Evolutionary conservation across 2,329 filamentous ascomycete genomes (phyloP).

Genomic region (Davidsoniella neocaledoniae): DNA sequence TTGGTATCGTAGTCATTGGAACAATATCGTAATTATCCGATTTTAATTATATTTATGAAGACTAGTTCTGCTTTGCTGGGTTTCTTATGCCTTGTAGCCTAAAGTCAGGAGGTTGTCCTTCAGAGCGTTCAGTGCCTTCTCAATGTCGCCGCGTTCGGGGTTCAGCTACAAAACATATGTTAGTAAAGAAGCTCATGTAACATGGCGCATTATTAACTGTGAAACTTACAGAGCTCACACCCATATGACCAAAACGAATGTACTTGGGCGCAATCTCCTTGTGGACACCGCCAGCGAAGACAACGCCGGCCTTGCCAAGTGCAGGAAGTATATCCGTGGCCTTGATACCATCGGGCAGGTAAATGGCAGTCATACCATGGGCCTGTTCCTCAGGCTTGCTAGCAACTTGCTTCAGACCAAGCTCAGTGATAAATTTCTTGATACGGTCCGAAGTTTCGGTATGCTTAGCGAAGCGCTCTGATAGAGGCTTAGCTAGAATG

Average conservation of each 20-base stretch:
- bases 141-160: slow-evolving; percentile 61
- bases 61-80: no score
- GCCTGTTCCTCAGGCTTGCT: slow-evolving; percentile 77
- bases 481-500: slow-evolving; percentile 64
- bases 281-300: slow-evolving; percentile 91
- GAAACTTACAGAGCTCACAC: slow-evolving; percentile 59
- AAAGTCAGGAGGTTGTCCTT: slow-evolving; percentile 59
- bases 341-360: slow-evolving; percentile 69
- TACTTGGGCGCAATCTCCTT: slow-evolving; percentile 91
- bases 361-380: slow-evolving; percentile 96
- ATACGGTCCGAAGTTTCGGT: slow-evolving; percentile 63
- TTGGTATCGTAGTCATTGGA: no score
- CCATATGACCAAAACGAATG: slow-evolving; percentile 95
- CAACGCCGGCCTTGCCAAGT: slow-evolving; percentile 69
- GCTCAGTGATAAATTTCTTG: slow-evolving; percentile 63
- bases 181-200: slow-evolving; percentile 15
- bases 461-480: slow-evolving; percentile 72
- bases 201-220: neutral
- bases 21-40: no score
- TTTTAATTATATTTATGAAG: no score
- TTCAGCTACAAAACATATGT: slow-evolving; percentile 38
- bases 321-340: slow-evolving; percentile 72
- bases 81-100: slow-evolving; percentile 30
- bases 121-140: slow-evolving; percentile 65
- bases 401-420: slow-evolving; percentile 80